Evolutionary conservation across 306 rosid genomes (phyloP).

Genomic region (Corylus avellana): DNA sequence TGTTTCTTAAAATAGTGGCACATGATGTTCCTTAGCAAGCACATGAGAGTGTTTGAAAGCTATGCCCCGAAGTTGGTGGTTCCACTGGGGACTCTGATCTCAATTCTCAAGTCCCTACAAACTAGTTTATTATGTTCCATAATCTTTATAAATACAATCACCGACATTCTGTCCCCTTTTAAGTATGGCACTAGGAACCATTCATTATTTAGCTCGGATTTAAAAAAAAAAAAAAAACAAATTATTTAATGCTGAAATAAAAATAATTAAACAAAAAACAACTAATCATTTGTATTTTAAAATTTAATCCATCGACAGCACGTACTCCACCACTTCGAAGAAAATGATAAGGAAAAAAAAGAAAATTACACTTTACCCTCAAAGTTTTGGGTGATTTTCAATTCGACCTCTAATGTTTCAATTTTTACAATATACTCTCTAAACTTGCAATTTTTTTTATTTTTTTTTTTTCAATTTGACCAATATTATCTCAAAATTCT

Average conservation of each 20-base stretch:
- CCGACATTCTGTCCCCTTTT: slow-evolving; percentile 7
- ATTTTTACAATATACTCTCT: no score
- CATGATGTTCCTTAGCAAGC: neutral
- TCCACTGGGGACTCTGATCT: neutral
- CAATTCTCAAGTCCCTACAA: neutral
- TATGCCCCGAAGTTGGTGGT: neutral
- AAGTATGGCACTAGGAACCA: neutral
- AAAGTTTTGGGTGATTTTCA: no score
- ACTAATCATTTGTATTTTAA: neutral
- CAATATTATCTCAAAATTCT: no score
- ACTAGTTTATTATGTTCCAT: neutral
- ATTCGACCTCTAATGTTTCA: no score
- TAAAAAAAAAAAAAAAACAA: no score
- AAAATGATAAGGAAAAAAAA: neutral
- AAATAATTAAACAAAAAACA: neutral
- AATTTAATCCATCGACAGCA: no score
- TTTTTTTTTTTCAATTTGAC: no score
- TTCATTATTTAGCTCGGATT: neutral
- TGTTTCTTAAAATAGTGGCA: no score
- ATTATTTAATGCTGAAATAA: no score
- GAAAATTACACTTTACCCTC: no score
- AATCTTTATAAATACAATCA: neutral
- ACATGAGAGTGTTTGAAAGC: slow-evolving; percentile 2
- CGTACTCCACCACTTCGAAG: neutral
- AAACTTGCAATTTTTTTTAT: no score